Conservation (phyloP, 352 stramenopile genomes). For the Pythium oligandrum region DNA sequence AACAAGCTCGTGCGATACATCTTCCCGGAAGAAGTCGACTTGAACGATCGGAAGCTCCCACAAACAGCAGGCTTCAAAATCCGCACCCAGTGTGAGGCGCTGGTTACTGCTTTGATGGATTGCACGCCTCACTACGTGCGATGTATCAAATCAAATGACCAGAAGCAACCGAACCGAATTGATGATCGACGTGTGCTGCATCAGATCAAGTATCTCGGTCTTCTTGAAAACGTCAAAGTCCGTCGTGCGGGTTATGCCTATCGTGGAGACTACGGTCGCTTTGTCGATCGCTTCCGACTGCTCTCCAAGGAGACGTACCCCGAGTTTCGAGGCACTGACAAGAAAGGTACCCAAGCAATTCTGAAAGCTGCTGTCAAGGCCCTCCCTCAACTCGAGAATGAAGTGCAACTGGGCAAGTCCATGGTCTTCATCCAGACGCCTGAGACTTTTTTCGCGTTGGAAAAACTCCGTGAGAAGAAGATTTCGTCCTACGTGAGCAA, state of each 20-base stretch:
- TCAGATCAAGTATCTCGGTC: constrained; percentile 85
- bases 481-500: constrained; percentile 68
- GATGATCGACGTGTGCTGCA: constrained; percentile 83
- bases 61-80: constrained; percentile 82
- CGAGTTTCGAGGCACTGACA: constrained; percentile 74
- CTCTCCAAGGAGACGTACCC: constrained; percentile 82
- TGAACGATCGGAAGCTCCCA: constrained; percentile 77
- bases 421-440: constrained; percentile 92
- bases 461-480: constrained; percentile 83
- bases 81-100: constrained; percentile 81
- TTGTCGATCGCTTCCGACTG: constrained; percentile 80
- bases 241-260: constrained; percentile 81
- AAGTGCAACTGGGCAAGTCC: constrained; percentile 85
- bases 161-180: constrained; percentile 82
- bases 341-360: constrained; percentile 81
- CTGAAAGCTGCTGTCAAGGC: constrained; percentile 68
- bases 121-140: constrained; percentile 90
- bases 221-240: constrained; percentile 88
- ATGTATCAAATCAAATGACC: constrained; percentile 91
- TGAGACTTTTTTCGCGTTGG: constrained; percentile 86
- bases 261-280: constrained; percentile 80
- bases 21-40: constrained; percentile 77
- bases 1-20: constrained; percentile 87
- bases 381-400: constrained; percentile 61
- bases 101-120: constrained; percentile 85